Evolutionary conservation across 768 basidiomycete species (phyloP), one percentile per base, ranked within the genome.

Genomic region (Termitomyces titanicus): DNA sequence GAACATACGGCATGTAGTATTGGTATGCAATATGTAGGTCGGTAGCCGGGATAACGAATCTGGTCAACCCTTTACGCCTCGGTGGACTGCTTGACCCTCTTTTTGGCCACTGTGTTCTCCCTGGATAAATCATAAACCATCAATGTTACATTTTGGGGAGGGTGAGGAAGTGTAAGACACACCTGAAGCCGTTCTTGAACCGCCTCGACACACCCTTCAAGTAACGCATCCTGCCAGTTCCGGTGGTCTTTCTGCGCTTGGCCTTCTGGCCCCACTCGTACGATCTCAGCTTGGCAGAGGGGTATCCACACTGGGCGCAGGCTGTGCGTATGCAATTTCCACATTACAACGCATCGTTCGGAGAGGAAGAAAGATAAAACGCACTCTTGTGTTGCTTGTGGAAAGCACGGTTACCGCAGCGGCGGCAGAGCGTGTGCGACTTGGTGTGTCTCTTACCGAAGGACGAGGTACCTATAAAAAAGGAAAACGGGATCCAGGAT

Each of bases 111-210:
- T 10, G 63, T 64, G 57, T 64, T 64, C 54, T 64, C 63, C 43
- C 63, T 64, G 20, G 0, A 50, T 3, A 11, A 52, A 4, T 24
- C 18, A 13, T 0, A 40, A 25, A 12, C 3, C 29, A 29, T 29
- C 9, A 29, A 9, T 9, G 29, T 3, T 9, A n/a, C n/a, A n/a
- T n/a, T n/a, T n/a, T n/a, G n/a, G 3, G 29, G 29, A 29, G 29
- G 29, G 38, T 25, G 1, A n/a, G 13, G 20, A 33, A 20, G 35
- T 22, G 22, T 22, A 25, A 20, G 1, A 54, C 81, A 49, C 57
- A 91, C 92, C 89, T 85, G 86, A 96, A 98, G 53, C 96, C 94
- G 70, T 97, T 98, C 88, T 98, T 98, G 89, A 98, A 98, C 64
- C 93, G 84, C 71, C 95, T 85, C 65, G 89, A 86, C 40, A 98